phyloP scores from a whole-genome alignment of 1,139 yeast species.

The Saccharomyces hybrid region DNA sequence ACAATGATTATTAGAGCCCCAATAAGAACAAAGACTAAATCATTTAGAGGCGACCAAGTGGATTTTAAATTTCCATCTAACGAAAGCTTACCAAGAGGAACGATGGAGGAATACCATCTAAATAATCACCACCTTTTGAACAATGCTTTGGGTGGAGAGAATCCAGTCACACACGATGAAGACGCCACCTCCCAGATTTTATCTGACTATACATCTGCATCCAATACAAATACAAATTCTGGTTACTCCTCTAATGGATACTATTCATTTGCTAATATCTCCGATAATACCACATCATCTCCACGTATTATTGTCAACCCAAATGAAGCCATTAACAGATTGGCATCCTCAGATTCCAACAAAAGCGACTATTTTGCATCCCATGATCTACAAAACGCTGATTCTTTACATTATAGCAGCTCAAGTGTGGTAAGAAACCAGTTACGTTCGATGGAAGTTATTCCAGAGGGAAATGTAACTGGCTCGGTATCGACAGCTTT shows the following conservation, averaged over 20 bases:
- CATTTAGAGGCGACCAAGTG: constrained; percentile 28
- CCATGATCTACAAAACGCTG: not conserved
- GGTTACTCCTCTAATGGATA: constrained; percentile 28
- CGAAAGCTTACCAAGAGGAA: constrained; percentile 11
- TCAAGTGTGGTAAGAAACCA: constrained; percentile 2
- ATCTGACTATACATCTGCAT: constrained; percentile 22
- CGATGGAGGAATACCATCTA: constrained; percentile 16
- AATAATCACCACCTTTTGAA: constrained; percentile 27
- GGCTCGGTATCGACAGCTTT: constrained; percentile 11
- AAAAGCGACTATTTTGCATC: not conserved
- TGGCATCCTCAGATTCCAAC: not conserved
- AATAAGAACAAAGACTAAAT: constrained; percentile 30
- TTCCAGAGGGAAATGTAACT: constrained; percentile 9
- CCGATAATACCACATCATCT: constrained; percentile 30
- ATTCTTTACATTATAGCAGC: not conserved
- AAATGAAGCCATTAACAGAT: not conserved
- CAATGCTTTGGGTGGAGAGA: constrained; percentile 8
- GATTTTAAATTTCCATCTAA: constrained; percentile 28
- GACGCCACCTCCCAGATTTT: constrained; percentile 24
- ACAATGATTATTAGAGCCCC: constrained; percentile 25
- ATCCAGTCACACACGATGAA: constrained; percentile 6
- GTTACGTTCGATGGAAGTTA: constrained; percentile 10
- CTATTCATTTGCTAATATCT: constrained; percentile 33
- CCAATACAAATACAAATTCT: constrained; percentile 20
- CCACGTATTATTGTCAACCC: constrained; percentile 4